Base-by-base conservation (phyloP, 2,329 filamentous ascomycete genomes). In the Didymella glomerata region DNA sequence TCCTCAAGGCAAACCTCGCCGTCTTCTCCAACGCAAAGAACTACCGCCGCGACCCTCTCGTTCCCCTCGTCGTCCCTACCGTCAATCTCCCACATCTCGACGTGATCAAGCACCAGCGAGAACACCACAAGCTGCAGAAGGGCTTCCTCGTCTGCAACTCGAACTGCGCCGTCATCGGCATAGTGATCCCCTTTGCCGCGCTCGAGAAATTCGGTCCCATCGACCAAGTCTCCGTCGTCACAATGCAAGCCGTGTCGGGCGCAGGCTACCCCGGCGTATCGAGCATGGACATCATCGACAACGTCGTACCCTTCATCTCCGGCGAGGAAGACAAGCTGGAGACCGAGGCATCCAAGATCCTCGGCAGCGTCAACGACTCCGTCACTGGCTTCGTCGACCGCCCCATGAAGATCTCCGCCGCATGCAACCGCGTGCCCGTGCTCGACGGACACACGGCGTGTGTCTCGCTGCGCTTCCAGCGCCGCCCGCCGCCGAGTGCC, bases 1-100 rank as follows among this genome's bases (percentile, higher is more conserved):
- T 98, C 78, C 85, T 96, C 73, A 90, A 90, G 75, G 89, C 92
- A 61, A 89, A 97, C 73, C 87, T 97, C 50, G 88, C 92, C 71
- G 90, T 97, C 76, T 98, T 99, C 83, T 97, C 93, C 71, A 99
- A 98, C 79, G 93, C 95, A 50, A 97, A 97, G 81, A 98, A 97
- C 86, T 92, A 97, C 85, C 90, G 95, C 70, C 90, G 90, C 76
- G 89, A 97, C 76, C 92, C 93, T 20, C 83, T 94, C 48, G 93
- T 97, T 2, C 95, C 95, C 11, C 88, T 98, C 73, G 91, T 98
- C 65, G 93, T 98, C 9, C 95, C 95, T 1, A 97, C 93, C 20
- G 93, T 98, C 77, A 98, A 98, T 82, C 88, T 96, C 13, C 80
- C 86, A 42, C 94, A 98, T 79, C 86, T 97, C 70, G 86, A 90